Percentiles rank a stretch among this genome's conserved stretches.
Conservation (phyloP, 441 rosid species). For the Pelargonium exstipulatum region DNA sequence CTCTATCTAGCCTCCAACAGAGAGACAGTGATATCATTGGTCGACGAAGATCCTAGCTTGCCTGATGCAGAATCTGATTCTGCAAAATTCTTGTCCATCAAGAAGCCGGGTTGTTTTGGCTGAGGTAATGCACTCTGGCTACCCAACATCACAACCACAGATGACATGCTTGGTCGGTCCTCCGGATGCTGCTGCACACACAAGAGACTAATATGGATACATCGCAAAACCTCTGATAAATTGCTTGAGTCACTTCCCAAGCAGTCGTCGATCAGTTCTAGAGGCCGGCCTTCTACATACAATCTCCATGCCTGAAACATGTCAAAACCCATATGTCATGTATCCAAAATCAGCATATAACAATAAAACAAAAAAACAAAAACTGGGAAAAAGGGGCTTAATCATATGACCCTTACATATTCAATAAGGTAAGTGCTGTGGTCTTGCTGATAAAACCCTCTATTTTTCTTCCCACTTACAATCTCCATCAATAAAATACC, state of each 20-base stretch:
- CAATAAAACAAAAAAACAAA: too few species aligned
- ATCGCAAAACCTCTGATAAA: conserved; percentile 8
- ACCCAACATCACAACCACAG: background rate
- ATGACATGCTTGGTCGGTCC: conserved; percentile 16
- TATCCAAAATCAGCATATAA: too few species aligned
- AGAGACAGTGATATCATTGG: too few species aligned
- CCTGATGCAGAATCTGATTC: background rate
- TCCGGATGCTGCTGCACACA: background rate
- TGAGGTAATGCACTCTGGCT: background rate
- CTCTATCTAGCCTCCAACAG: too few species aligned
- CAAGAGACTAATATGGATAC: background rate
- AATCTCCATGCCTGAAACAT: conserved; percentile 25
- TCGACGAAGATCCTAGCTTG: background rate
- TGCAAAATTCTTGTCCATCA: background rate
- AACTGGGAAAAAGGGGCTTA: too few species aligned
- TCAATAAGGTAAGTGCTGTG: conserved; percentile 7
- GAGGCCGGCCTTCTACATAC: conserved; percentile 18
- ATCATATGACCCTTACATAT: conserved; percentile 8
- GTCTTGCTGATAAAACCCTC: conserved; percentile 19
- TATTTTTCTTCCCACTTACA: conserved; percentile 15
- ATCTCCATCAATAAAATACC: conserved; percentile 19
- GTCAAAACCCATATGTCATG: too few species aligned
- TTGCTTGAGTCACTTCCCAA: background rate
- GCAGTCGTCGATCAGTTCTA: background rate
- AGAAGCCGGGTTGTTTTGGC: background rate